phyloP scores from a whole-genome alignment of 345 rosid genomes.

The Populus alba region DNA sequence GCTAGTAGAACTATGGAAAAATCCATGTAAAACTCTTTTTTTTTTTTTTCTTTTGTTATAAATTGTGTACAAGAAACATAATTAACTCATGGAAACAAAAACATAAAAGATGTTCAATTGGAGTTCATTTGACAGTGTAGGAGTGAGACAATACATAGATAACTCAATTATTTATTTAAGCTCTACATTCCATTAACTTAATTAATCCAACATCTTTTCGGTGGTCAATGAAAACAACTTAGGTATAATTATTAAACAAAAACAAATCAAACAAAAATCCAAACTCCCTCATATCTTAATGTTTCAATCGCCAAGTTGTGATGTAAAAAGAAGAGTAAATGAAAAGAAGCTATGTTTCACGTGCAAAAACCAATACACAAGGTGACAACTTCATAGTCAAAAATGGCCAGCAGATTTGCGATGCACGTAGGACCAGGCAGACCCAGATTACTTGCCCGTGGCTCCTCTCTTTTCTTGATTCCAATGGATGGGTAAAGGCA shows the following conservation, averaged over 20 bases:
- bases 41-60: no score
- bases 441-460: background rate
- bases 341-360: slow-evolving; percentile 11
- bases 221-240: background rate
- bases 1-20: no score
- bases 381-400: slow-evolving; percentile 6
- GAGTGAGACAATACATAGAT: background rate
- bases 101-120: no score
- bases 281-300: background rate
- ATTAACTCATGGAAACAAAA: no score
- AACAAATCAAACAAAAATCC: background rate
- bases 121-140: no score
- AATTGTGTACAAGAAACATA: no score
- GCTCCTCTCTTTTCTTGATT: background rate
- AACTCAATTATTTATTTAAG: background rate
- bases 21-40: no score
- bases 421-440: background rate
- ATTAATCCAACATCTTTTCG: background rate
- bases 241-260: no score
- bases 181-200: background rate
- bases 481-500: background rate
- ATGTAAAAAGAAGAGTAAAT: background rate
- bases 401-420: background rate
- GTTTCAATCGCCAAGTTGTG: background rate
- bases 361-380: background rate